Percentiles rank a stretch among this genome's conserved stretches.
phyloP scores from a whole-genome alignment of 768 basidiomycete genomes.

The Galerina sulciceps region DNA sequence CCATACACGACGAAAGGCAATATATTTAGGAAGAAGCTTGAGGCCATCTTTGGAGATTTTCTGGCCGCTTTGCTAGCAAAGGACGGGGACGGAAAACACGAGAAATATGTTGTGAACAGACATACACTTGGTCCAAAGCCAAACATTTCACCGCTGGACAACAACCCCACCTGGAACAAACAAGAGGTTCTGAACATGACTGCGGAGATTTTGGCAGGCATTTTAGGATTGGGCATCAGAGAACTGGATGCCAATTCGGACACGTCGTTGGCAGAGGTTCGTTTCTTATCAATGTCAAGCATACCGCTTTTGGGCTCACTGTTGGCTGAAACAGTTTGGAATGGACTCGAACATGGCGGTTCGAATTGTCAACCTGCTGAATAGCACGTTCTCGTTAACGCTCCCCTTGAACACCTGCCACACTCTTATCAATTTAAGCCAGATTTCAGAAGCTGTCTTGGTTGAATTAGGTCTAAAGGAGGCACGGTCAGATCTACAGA shows the following conservation, averaged over 20 bases:
- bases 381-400: slow-evolving; percentile 17
- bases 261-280: slow-evolving; percentile 30
- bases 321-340: slow-evolving; percentile 23
- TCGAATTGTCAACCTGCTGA: slow-evolving; percentile 28
- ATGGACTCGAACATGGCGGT: slow-evolving; percentile 33
- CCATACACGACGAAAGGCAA: slow-evolving; percentile 29
- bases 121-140: background rate
- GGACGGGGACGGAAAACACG: background rate
- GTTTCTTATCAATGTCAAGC: background rate
- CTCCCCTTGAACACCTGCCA: slow-evolving; percentile 33
- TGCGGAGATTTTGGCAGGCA: slow-evolving; percentile 14
- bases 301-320: background rate
- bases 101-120: background rate
- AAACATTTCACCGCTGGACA: background rate
- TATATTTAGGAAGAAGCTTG: slow-evolving; percentile 33
- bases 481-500: background rate
- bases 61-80: slow-evolving; percentile 8
- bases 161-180: slow-evolving; percentile 1
- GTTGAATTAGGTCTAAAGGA: slow-evolving; percentile 11
- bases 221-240: slow-evolving; percentile 12
- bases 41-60: slow-evolving; percentile 24
- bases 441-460: slow-evolving; percentile 19
- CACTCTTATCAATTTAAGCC: slow-evolving; percentile 23
- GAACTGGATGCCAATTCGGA: slow-evolving; percentile 14
- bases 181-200: slow-evolving; percentile 7